These are phyloP conservation scores for Fusarium caatingaense DNA, from an alignment of 2,329 filamentous ascomycete genomes.

Conservation along the genomic window DNA sequence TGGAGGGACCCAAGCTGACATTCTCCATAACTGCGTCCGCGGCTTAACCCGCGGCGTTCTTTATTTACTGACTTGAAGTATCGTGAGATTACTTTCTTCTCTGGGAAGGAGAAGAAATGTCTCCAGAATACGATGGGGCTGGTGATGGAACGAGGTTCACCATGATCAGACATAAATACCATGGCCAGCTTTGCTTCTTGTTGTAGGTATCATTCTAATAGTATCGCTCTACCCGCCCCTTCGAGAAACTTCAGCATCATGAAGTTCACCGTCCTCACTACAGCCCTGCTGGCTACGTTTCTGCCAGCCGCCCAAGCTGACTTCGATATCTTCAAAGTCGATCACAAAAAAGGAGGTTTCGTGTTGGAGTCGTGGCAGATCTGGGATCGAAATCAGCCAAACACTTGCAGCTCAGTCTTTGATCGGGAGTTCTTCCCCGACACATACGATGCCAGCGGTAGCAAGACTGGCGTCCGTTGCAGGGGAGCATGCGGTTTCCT, in stretches of 20 bases:
- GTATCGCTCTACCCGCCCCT: not conserved
- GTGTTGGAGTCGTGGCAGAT: not conserved
- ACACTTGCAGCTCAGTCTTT: not conserved
- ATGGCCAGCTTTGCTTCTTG: not conserved
- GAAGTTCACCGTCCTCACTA: not conserved
- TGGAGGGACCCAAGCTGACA: not conserved
- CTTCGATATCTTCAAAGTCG: not conserved
- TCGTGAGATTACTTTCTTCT: not conserved
- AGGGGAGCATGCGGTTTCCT: not conserved
- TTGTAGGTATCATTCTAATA: not conserved
- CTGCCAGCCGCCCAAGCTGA: not conserved
- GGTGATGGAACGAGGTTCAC: not conserved
- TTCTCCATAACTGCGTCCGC: not conserved
- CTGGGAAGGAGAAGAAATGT: not conserved
- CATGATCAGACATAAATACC: not conserved
- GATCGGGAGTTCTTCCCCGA: not conserved
- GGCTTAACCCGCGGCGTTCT: not conserved
- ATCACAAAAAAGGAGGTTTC: not conserved
- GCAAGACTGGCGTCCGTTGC: not conserved
- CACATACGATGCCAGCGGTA: not conserved
- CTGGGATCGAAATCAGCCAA: not conserved
- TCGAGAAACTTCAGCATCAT: not conserved
- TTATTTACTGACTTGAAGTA: not conserved
- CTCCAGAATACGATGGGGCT: not conserved
- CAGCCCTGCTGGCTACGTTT: not conserved